Percentiles rank a stretch among this genome's conserved stretches.
Conservation (phyloP, 331 rosid genomes). For the Malus hybrid region DNA sequence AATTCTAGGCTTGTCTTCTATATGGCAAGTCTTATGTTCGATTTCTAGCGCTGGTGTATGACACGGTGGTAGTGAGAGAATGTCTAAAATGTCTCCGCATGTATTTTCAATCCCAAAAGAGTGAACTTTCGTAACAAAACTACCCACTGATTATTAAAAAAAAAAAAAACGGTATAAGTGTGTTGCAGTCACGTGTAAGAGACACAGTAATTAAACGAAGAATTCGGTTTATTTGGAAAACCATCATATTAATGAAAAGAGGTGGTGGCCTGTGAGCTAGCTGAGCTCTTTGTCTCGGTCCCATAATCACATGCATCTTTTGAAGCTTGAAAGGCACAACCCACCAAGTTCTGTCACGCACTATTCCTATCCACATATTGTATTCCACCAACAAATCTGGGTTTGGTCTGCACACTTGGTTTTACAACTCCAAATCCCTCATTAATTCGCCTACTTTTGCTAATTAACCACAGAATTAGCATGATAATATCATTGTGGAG, state of each 20-base stretch:
- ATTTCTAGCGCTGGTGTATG: rapidly evolving
- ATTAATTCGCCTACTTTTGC: not conserved
- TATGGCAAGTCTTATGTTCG: rapidly evolving
- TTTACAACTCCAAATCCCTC: not conserved
- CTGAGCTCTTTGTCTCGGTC: constrained; percentile 13
- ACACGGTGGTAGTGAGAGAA: no score
- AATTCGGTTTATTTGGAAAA: not conserved
- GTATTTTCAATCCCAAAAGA: no score
- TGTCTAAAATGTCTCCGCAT: rapidly evolving
- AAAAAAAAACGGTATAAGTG: not conserved
- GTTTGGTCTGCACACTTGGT: not conserved
- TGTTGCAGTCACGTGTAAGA: not conserved
- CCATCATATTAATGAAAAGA: not conserved
- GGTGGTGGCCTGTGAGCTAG: constrained; percentile 19
- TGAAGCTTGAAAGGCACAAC: not conserved
- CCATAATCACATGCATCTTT: constrained; percentile 38
- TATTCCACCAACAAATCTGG: not conserved
- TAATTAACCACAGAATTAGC: not conserved
- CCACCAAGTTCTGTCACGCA: constrained; percentile 17
- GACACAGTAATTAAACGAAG: constrained; percentile 7
- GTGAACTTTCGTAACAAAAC: rapidly evolving
- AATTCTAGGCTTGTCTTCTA: rapidly evolving
- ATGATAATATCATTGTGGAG: no score
- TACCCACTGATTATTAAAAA: no score
- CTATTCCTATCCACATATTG: not conserved